Evolutionary conservation across 2,329 filamentous ascomycete species (phyloP).

Genomic region (Clarireedia homoeocarpa): DNA sequence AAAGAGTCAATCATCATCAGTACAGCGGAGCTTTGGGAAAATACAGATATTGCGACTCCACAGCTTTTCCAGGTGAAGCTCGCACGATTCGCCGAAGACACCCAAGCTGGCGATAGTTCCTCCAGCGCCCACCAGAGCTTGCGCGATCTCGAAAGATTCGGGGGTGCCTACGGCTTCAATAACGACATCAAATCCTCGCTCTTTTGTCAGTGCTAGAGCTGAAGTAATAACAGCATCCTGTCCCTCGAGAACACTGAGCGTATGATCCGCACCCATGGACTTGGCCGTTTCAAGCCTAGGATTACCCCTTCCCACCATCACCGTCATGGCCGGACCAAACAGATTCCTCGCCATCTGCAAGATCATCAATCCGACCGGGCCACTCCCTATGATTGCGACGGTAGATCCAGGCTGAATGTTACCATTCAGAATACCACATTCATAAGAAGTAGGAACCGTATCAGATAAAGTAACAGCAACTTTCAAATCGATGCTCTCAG

Average conservation of each 20-base stretch:
- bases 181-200: conserved; percentile 45
- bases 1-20: not conserved
- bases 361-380: conserved; percentile 37
- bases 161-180: conserved; percentile 50
- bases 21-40: conserved; percentile 14
- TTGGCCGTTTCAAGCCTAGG: conserved; percentile 39
- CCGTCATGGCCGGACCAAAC: conserved; percentile 42
- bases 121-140: conserved; percentile 43
- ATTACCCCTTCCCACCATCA: conserved; percentile 43
- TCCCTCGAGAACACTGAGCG: conserved; percentile 35
- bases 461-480: conserved; percentile 53
- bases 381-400: conserved; percentile 47
- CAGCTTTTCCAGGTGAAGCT: conserved; percentile 43
- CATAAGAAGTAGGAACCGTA: conserved; percentile 48
- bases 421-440: conserved; percentile 45
- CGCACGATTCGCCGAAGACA: conserved; percentile 44
- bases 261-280: conserved; percentile 40
- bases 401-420: conserved; percentile 43
- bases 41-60: conserved; percentile 46
- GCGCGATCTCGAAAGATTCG: conserved; percentile 43
- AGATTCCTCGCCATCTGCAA: conserved; percentile 33
- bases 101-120: conserved; percentile 49
- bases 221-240: conserved; percentile 14
- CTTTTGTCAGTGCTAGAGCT: conserved; percentile 32
- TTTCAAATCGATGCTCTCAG: conserved; percentile 74